A percentile compares a stretch with the other conserved stretches of the same genome.
Conservation (phyloP, 306 rosid species). For the Corylus heterophylla region DNA sequence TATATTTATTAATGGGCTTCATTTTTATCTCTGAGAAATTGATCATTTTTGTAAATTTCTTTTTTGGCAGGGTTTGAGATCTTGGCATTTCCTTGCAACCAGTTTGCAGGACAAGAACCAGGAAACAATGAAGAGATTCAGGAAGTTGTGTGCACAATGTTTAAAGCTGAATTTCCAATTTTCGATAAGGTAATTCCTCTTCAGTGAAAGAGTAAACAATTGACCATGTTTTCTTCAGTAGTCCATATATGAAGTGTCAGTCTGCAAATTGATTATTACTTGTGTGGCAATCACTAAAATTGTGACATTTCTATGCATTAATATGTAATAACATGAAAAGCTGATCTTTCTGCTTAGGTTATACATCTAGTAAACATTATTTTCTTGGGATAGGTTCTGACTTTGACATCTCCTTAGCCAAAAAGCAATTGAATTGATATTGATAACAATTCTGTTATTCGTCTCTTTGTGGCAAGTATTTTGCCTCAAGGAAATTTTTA, state of each 20-base stretch:
- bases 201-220: not conserved
- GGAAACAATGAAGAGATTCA: constrained; percentile 80
- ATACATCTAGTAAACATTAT: not conserved
- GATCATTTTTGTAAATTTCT: not conserved
- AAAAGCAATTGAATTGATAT: not conserved
- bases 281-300: not conserved
- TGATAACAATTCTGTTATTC: not conserved
- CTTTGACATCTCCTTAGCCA: not conserved
- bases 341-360: not conserved
- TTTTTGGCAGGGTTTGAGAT: constrained; percentile 65
- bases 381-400: not conserved
- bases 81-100: constrained; percentile 99
- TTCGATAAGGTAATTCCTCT: constrained; percentile 75
- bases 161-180: constrained; percentile 83
- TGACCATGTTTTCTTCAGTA: not conserved
- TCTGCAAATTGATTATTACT: not conserved
- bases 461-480: not conserved
- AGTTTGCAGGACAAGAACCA: constrained; percentile 85
- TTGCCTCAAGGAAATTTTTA: not conserved
- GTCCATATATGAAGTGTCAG: not conserved
- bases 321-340: not conserved
- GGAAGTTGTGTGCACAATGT: constrained; percentile 71
- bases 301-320: not conserved
- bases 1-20: not conserved
- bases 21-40: not conserved